Base-by-base conservation (phyloP, 805 yeast species). In the Millerago galiae region DNA sequence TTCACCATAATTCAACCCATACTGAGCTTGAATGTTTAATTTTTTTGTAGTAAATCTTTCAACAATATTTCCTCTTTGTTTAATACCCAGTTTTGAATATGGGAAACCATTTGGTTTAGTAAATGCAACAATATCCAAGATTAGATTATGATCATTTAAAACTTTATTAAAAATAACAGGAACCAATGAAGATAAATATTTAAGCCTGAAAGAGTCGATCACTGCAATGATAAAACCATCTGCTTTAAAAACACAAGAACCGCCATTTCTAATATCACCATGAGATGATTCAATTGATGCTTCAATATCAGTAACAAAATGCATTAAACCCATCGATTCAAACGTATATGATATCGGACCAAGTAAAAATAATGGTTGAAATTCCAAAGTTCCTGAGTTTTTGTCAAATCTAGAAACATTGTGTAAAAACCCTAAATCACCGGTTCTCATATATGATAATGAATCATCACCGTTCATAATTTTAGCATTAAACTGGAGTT, bases 341-440 rank as follows among this genome's bases (percentile, higher is more conserved):
- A 93, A 81, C 0, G 98, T 89, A 50, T 84, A 91, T 7, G 85
- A 77, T 33, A 93, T 81, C 38, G 79, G 72, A 0, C 99, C 98
- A 37, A 93, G 61, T 5, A 88, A 88, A 61, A 83, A 93, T 40
- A 93, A 67, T 5, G 93, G 80, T 56, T 89, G 96, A 61, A 88
- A 66, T 28, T 65, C 65, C 11, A 64, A 56, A 24, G 56, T 60
- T 8, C 57, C 72, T 26, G 36, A 25, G 55, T 62, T 72, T 58
- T 61, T 55, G 41, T 66, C 59, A 58, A 72, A 54, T 40, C 72
- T 63, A 3, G 75, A 70, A 5, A 88, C 80, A 16, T 80, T 82
- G 55, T 89, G 95, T 42, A 93, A 69, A 59, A 93, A 93, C 0
- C 99, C 99, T 30, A 93, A 67, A 57, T 93, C 97, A 1, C 98